Base-by-base conservation (phyloP, 2,329 filamentous ascomycete species). In the Pseudofabraea citricarpa region DNA sequence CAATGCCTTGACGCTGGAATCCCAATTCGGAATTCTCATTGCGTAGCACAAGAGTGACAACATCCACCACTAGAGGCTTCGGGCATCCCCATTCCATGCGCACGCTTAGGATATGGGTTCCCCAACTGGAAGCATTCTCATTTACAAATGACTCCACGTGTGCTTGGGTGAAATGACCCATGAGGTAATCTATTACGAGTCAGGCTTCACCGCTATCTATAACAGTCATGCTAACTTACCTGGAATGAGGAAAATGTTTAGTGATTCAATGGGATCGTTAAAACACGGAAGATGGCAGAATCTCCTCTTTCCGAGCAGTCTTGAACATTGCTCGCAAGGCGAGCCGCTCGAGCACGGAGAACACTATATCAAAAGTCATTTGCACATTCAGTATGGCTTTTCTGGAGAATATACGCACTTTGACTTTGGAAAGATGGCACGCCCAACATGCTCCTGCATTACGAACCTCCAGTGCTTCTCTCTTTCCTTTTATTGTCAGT, bases 351-450 rank as follows among this genome's bases (percentile, higher is more conserved):
- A 59, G 37, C 57, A 61, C 15, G 58, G 58, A 32, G 58, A 61
- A 36, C 57, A 61, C 51, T 58, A 13, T n/a, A n/a, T n/a, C n/a
- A n/a, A n/a, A n/a, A n/a, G n/a, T n/a, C n/a, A n/a, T n/a, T n/a
- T n/a, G n/a, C n/a, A n/a, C n/a, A n/a, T n/a, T n/a, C n/a, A n/a
- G n/a, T n/a, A n/a, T n/a, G n/a, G n/a, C n/a, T n/a, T n/a, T n/a
- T n/a, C n/a, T n/a, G n/a, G n/a, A n/a, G 18, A 21, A 19, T 6
- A 19, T 18, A 27, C 27, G 24, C 37, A 56, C 56, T 49, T 60
- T 61, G 10, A 54, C 60, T 27, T 61, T 61, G 4, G 58, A 60
- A 13, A 61, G 58, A 50, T 61, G 58, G 31, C 57, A 61, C 40
- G 57, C 55, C 58, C 58, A 61, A 40, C 58, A 61, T 23, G 58